These are phyloP conservation scores for Pseudocercospora fijiensis DNA, from an alignment of 2,329 filamentous ascomycete species.

Conservation along the genomic window DNA sequence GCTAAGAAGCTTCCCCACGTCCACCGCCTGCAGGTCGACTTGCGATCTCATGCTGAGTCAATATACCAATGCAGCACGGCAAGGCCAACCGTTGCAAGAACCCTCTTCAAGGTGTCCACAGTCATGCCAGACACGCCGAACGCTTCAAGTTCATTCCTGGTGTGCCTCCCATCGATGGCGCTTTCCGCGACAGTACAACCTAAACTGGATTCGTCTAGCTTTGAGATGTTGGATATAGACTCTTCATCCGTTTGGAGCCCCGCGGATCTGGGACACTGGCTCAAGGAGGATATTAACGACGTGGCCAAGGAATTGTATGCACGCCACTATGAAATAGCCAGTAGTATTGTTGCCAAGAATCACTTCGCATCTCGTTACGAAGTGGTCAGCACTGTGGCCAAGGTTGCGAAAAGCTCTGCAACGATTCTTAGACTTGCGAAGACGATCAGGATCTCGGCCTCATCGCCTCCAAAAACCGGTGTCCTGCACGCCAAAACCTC, in stretches of 20 bases:
- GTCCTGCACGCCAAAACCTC: too few species aligned
- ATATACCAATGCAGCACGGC: neutral
- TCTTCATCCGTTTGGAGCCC: neutral
- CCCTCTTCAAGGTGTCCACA: neutral
- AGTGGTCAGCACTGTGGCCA: neutral
- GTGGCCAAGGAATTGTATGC: neutral
- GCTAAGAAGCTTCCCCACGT: neutral
- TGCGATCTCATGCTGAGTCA: neutral
- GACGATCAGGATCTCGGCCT: neutral
- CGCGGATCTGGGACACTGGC: neutral
- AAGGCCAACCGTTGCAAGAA: neutral
- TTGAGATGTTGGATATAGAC: too few species aligned
- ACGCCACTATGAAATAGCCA: neutral
- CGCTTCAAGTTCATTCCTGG: neutral
- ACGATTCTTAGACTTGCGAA: neutral
- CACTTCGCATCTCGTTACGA: neutral
- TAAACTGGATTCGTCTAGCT: too few species aligned
- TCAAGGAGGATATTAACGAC: neutral
- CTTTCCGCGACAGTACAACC: neutral
- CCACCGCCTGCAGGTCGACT: neutral
- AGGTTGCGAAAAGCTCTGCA: neutral
- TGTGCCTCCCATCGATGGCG: neutral
- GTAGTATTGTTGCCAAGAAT: neutral
- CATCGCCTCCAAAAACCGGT: too few species aligned
- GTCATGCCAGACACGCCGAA: neutral